Percentiles rank a stretch among this genome's conserved stretches.
phyloP scores from a whole-genome alignment of 148 eudicot species.

The Bassia scoparia region DNA sequence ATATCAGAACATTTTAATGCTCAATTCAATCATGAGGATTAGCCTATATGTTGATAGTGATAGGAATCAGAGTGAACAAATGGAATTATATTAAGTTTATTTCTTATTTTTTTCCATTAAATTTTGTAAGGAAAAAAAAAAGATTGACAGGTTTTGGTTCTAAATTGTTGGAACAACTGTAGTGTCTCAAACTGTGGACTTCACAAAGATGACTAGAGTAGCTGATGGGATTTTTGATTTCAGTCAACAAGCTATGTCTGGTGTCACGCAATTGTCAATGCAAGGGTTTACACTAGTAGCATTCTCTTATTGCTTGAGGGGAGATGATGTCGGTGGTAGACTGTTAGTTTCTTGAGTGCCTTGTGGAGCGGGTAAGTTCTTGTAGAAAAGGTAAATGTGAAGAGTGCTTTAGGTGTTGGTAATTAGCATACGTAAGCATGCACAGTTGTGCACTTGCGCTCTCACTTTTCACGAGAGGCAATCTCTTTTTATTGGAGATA shows the following conservation, averaged over 20 bases:
- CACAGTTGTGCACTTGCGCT: too few relatives aligned
- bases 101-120: too few relatives aligned
- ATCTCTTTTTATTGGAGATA: too few relatives aligned
- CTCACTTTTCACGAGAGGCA: too few relatives aligned
- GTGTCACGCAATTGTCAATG: slow-evolving; percentile 68
- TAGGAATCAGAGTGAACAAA: background rate
- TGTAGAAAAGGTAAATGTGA: too few relatives aligned
- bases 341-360: slow-evolving; percentile 77
- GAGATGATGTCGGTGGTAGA: slow-evolving; percentile 75
- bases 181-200: slow-evolving; percentile 81
- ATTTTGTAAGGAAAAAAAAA: too few relatives aligned
- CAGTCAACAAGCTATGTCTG: slow-evolving; percentile 92
- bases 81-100: too few relatives aligned
- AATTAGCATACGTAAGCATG: too few relatives aligned
- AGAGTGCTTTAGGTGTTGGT: too few relatives aligned
- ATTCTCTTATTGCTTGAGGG: slow-evolving; percentile 89
- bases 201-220: slow-evolving; percentile 81
- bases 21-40: too few relatives aligned
- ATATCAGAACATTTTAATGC: too few relatives aligned
- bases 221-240: slow-evolving; percentile 96
- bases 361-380: slow-evolving; percentile 92
- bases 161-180: slow-evolving; percentile 48
- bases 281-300: slow-evolving; percentile 74
- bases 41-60: too few relatives aligned
- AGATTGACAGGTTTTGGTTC: background rate